phyloP scores from a whole-genome alignment of 2,329 filamentous ascomycete genomes.

The Botrytis elliptica region DNA sequence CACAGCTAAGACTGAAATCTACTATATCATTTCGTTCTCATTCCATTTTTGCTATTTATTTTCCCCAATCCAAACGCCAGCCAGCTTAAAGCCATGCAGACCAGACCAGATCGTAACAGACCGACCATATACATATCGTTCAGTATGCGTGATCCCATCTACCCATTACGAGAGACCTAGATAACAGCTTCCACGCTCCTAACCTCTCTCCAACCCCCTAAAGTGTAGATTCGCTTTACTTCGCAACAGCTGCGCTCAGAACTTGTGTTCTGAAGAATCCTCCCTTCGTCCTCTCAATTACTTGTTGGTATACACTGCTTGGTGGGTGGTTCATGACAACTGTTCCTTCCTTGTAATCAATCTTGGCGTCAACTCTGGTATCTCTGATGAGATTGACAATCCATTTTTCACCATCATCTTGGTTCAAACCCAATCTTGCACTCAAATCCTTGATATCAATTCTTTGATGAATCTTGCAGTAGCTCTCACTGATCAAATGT shows the following conservation, averaged over 20 bases:
- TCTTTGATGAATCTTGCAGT: slow-evolving; percentile 99
- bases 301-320: slow-evolving; percentile 97
- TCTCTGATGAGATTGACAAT: slow-evolving; percentile 99
- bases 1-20: slow-evolving; percentile 4
- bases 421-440: slow-evolving; percentile 82
- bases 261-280: slow-evolving; percentile 99
- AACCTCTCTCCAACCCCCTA: not conserved
- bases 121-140: slow-evolving; percentile 15
- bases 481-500: slow-evolving; percentile 96
- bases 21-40: slow-evolving; percentile 16
- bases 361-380: slow-evolving; percentile 96
- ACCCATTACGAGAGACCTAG: slow-evolving; percentile 16
- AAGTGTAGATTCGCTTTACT: slow-evolving; percentile 30
- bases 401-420: slow-evolving; percentile 99
- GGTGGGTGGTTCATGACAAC: slow-evolving; percentile 99
- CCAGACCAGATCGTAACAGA: slow-evolving; percentile 13
- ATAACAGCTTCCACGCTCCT: slow-evolving; percentile 12
- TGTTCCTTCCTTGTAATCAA: slow-evolving; percentile 97
- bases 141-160: slow-evolving; percentile 11
- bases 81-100: slow-evolving; percentile 20
- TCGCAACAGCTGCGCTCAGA: slow-evolving; percentile 54
- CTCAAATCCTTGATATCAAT: slow-evolving; percentile 98
- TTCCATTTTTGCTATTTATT: slow-evolving; percentile 18
- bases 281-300: slow-evolving; percentile 98
- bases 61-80: slow-evolving; percentile 22